Conservation (phyloP, 1,284 basidiomycete species). For the Microbotryum violaceum region DNA sequence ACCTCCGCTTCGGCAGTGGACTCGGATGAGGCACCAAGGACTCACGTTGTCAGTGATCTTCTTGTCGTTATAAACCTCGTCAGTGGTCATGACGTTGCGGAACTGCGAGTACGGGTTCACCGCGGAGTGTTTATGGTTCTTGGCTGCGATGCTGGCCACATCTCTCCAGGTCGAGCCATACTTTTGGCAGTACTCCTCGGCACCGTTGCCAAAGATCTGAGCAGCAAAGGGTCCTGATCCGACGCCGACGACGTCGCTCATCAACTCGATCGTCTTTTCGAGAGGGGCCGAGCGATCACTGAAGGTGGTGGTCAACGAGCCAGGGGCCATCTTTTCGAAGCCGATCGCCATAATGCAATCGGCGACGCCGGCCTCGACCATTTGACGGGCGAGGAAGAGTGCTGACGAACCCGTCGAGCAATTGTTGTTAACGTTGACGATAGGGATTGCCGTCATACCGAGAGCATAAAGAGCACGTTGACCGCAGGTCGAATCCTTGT, state of each 20-base stretch:
- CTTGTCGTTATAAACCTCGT: slow-evolving; percentile 51
- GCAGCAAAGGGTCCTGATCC: slow-evolving; percentile 27
- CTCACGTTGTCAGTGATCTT: slow-evolving; percentile 23
- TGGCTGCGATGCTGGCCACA: slow-evolving; percentile 64
- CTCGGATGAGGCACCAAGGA: background rate
- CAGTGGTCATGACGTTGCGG: slow-evolving; percentile 61
- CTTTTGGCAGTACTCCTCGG: slow-evolving; percentile 56
- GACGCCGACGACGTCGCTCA: slow-evolving; percentile 25
- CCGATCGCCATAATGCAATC: slow-evolving; percentile 75
- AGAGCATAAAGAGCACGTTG: slow-evolving; percentile 79
- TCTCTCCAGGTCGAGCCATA: slow-evolving; percentile 62
- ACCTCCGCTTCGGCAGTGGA: background rate
- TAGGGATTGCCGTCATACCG: slow-evolving; percentile 74
- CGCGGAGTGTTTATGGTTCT: slow-evolving; percentile 73
- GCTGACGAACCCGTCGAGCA: slow-evolving; percentile 52
- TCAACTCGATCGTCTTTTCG: slow-evolving; percentile 36
- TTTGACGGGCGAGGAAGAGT: slow-evolving; percentile 59
- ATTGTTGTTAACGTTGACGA: slow-evolving; percentile 63
- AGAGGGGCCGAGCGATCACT: slow-evolving; percentile 61
- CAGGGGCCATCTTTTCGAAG: slow-evolving; percentile 78
- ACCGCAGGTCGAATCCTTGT: slow-evolving; percentile 62
- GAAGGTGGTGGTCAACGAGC: slow-evolving; percentile 62
- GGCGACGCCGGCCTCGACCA: slow-evolving; percentile 59
- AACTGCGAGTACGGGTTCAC: slow-evolving; percentile 85
- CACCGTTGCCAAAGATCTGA: slow-evolving; percentile 65